Evolutionary conservation across 169 alveolate genomes (phyloP).

Genomic region (Plasmodium coatneyi): DNA sequence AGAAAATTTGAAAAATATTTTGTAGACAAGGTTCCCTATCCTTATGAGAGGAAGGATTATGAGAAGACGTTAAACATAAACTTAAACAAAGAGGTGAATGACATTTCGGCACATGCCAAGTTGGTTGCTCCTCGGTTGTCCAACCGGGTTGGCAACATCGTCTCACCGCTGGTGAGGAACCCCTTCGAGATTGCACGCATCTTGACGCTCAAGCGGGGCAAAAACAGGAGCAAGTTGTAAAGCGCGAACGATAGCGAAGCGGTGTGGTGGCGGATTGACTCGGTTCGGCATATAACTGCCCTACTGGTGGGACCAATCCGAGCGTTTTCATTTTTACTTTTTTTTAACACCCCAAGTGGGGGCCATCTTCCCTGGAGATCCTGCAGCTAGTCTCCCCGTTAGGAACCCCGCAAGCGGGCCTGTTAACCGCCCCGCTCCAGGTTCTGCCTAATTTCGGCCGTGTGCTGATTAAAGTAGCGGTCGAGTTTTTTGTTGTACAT

Average conservation of each 20-base stretch:
- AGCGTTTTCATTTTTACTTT: not conserved
- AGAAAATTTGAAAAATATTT: constrained; percentile 42
- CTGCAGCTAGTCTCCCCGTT: not conserved
- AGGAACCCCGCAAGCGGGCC: too few species aligned
- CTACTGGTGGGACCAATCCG: not conserved
- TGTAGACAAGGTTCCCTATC: constrained; percentile 54
- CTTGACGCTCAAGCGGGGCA: constrained; percentile 12
- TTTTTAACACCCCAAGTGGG: not conserved
- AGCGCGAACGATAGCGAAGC: not conserved
- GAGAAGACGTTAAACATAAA: constrained; percentile 49
- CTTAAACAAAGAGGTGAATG: constrained; percentile 51
- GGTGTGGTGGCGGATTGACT: not conserved
- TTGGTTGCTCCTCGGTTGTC: constrained; percentile 32
- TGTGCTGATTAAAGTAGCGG: constrained; percentile 62
- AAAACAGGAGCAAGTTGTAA: constrained; percentile 21
- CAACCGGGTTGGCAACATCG: constrained; percentile 41
- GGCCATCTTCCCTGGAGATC: not conserved
- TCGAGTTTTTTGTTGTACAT: constrained; percentile 62
- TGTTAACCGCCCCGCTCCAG: constrained; percentile 5
- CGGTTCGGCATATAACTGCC: not conserved
- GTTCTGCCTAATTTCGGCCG: constrained; percentile 54
- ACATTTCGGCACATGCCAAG: not conserved
- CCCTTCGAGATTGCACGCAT: constrained; percentile 48
- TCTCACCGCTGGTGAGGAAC: constrained; percentile 18
- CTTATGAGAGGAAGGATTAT: constrained; percentile 17